Evolutionary conservation across 2,329 filamentous ascomycete species (phyloP), one percentile per base, ranked within the genome.

Genomic region (Claviceps sp.): DNA sequence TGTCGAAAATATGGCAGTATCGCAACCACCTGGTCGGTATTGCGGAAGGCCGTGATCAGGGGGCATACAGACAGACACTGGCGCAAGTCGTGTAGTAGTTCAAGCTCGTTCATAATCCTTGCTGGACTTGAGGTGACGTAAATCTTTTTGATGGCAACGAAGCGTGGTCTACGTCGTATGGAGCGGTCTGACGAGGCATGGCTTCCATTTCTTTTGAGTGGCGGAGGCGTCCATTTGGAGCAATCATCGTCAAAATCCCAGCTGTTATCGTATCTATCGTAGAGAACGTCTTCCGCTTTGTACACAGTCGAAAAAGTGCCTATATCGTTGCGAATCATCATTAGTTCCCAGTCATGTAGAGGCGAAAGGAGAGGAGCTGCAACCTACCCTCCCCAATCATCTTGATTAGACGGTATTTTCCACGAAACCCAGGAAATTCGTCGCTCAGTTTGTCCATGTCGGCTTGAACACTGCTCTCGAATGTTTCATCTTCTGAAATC

Each of bases 271-370:
- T 88, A 94, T 54, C 78, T 74, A 57, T 93, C 80, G 65, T 96
- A 95, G 52, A 85, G 76, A 26, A 97, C 71, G 65, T 98, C 93
- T 67, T 97, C 89, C 20, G 94, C 93, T 68, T 98, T 98, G 76
- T 98, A 98, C 13, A 98, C 93, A 2, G 93, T 97, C 0, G 93
- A 97, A 65, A 98, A 98, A 1, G 93, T 98, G 53, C 93, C 89
- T 95, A 58, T 22, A 22, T 38, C n/a, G 20, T 37, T 49, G 34
- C n/a, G 41, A 44, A 40, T 4, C 6, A 47, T 24, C 24, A 34
- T 50, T 37, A 54, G 52, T n/a, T 18, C n/a, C 13, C 50, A 37
- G 24, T 8, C 14, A 38, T 26, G 20, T 16, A 14, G 48, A 45
- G 16, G 20, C 9, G 34, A 34, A 34, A 38, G 4, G 8, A 34